Base-by-base conservation (phyloP, 2,329 filamentous ascomycete species). In the Aspergillus texensis region DNA sequence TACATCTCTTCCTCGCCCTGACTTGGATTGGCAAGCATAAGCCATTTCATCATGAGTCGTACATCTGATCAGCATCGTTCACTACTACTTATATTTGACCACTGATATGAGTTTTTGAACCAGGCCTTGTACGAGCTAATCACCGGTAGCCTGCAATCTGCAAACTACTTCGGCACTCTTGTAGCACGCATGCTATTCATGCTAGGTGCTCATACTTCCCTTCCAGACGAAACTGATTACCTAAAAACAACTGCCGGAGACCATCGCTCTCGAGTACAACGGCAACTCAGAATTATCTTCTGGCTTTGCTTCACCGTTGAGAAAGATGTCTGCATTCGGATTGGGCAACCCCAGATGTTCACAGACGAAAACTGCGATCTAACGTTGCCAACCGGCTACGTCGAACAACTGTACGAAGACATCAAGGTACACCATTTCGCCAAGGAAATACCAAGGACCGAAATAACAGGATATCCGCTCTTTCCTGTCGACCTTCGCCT, bases 291-390 rank as follows among this genome's bases (percentile, higher is more conserved):
- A 6, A 75, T 76, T 57, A 46, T 87, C 0, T 88, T 88, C 67
- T 88, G 86, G 85, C 67, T 87, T 6, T 82, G 81, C 65, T 87
- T 86, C 62, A 77, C 77, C 2, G 72, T 85, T 11, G 85, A 88
- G 66, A 87, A 86, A 63, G 85, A 87, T n/a, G 77, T 86, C 14
- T 76, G 83, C 0, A 74, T 88, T 0, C 80, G 85, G 4, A 84
- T 81, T 0, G 84, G 84, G 0, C 84, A 85, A 55, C 84, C 84
- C 0, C 84, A 85, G 1, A 72, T 78, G 1, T 81, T 86, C 24
- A 71, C 75, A 4, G 83, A 86, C 58, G 81, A 84, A 19, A 81
- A 84, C 60, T 86, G 85, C 65, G 84, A 86, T 66, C 73, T 86
- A 16, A 81, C 82, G 0, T 72, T 86, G 3, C 84, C 84, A 0